phyloP scores from a whole-genome alignment of 148 eudicot species.

The Vaccinium macrocarpon region DNA sequence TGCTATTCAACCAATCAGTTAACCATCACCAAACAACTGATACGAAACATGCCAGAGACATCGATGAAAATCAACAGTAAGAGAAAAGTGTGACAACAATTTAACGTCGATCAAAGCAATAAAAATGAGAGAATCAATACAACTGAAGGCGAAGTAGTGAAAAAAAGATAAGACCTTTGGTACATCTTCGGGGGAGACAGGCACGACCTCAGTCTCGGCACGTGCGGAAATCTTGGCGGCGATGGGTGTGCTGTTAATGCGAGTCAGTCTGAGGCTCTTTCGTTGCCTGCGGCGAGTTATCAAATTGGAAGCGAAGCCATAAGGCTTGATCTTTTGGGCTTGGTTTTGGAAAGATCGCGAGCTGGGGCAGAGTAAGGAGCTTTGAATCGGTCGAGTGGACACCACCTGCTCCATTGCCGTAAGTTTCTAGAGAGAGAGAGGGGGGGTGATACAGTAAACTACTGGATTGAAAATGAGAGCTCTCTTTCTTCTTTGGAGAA shows the following conservation, averaged over 20 bases:
- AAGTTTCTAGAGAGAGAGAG: neutral
- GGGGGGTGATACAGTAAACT: slow-evolving; percentile 1
- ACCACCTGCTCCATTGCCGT: slow-evolving; percentile 42
- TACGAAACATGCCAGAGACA: neutral
- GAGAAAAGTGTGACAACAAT: neutral
- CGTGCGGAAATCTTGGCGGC: slow-evolving; percentile 34
- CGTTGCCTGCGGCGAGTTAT: slow-evolving; percentile 12
- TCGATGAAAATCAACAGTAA: neutral
- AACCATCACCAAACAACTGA: too few relatives aligned
- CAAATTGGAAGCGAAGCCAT: slow-evolving; percentile 22
- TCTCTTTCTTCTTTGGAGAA: slow-evolving; percentile 22
- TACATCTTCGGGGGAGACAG: slow-evolving; percentile 63
- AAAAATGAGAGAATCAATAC: neutral
- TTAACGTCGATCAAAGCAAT: neutral
- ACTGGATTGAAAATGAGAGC: neutral
- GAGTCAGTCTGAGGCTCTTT: slow-evolving; percentile 12
- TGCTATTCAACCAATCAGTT: neutral
- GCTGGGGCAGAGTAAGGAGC: slow-evolving; percentile 26
- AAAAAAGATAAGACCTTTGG: slow-evolving; percentile 32
- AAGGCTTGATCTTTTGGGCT: slow-evolving; percentile 33
- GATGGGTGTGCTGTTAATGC: slow-evolving; percentile 24
- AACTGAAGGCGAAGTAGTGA: neutral
- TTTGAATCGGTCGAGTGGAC: slow-evolving; percentile 38
- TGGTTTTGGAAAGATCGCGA: slow-evolving; percentile 25
- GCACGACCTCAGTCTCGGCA: slow-evolving; percentile 45